phyloP scores from a whole-genome alignment of 306 rosid genomes.

The Chamaecrista fasciculata region DNA sequence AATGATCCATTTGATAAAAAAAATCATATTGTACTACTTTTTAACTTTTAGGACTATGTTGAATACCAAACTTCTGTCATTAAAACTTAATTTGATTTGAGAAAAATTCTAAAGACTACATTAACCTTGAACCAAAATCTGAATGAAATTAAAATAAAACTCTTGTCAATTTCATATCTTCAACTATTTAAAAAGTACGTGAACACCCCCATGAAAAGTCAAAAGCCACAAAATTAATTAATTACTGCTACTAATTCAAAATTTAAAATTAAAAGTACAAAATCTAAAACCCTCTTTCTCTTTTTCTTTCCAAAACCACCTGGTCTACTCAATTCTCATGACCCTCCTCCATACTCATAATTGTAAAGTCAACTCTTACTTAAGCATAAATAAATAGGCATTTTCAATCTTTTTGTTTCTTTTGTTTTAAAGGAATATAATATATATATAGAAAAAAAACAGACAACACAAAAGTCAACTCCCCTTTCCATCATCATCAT shows the following conservation, averaged over 20 bases:
- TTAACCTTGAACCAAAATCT: no score
- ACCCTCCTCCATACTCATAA: neutral
- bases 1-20: no score
- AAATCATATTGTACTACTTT: no score
- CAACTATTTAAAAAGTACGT: neutral
- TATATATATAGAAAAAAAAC: conserved; percentile 20
- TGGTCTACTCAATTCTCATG: no score
- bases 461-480: conserved; percentile 45
- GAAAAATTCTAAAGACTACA: no score
- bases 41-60: no score
- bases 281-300: neutral
- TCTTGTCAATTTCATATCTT: no score
- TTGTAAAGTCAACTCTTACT: neutral
- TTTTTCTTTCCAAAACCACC: neutral
- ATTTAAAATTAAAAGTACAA: neutral
- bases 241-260: conserved; percentile 1
- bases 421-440: neutral
- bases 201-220: neutral
- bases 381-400: neutral
- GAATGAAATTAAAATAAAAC: no score
- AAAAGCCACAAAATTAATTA: neutral
- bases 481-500: conserved; percentile 21
- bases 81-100: no score
- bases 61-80: no score
- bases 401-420: neutral